These are phyloP conservation scores for Phytophthora boehmeriae DNA, from an alignment of 352 stramenopile genomes.

Conservation along the genomic window DNA sequence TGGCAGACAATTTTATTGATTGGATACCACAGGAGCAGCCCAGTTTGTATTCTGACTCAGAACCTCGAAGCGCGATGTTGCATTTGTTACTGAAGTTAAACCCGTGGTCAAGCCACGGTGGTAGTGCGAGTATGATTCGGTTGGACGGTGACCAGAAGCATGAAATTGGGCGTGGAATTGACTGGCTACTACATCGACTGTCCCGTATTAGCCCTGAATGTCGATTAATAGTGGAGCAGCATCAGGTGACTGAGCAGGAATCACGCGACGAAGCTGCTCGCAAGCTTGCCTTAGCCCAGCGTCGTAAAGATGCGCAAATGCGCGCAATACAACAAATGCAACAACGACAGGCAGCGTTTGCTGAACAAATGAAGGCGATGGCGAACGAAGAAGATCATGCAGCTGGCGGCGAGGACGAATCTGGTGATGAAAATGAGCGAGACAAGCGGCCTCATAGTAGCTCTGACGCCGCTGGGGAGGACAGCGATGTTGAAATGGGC, in stretches of 20 bases:
- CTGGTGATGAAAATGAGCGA: constrained; percentile 22
- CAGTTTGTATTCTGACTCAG: constrained; percentile 31
- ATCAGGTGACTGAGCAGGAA: constrained; percentile 64
- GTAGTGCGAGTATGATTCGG: constrained; percentile 59
- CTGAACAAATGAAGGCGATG: constrained; percentile 76
- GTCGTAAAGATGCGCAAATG: constrained; percentile 76
- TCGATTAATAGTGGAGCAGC: constrained; percentile 49
- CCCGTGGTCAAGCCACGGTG: constrained; percentile 64
- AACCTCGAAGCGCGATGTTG: constrained; percentile 48
- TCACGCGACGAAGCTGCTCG: constrained; percentile 73
- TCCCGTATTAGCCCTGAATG: constrained; percentile 55
- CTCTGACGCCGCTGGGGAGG: constrained; percentile 30
- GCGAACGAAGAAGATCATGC: constrained; percentile 50
- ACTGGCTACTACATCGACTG: constrained; percentile 79
- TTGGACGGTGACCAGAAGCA: constrained; percentile 86
- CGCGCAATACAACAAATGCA: constrained; percentile 83
- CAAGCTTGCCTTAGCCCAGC: constrained; percentile 61
- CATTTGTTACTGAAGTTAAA: constrained; percentile 76
- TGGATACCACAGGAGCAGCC: constrained; percentile 62
- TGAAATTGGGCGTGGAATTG: constrained; percentile 77
- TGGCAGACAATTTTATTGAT: constrained; percentile 61
- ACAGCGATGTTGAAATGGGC: constrained; percentile 37
- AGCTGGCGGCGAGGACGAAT: constrained; percentile 48
- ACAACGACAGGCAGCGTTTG: constrained; percentile 80
- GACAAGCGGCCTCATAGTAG: constrained; percentile 29